A percentile compares a stretch with the other conserved stretches of the same genome.
Evolutionary conservation across 257 asterid species (phyloP).

Genomic region (Mentha longifolia): DNA sequence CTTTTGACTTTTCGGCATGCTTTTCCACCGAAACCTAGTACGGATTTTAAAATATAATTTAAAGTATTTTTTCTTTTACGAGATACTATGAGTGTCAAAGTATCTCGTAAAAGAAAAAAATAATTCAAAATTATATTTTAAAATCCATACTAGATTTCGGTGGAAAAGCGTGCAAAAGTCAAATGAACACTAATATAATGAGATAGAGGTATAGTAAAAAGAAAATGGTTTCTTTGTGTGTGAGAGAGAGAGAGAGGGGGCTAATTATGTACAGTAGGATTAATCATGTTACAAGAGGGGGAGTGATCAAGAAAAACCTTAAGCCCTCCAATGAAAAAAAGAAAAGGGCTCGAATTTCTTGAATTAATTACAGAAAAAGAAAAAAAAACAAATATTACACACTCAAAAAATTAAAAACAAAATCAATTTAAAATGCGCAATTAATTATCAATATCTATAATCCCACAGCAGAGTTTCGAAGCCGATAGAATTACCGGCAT

Average conservation of each 20-base stretch:
- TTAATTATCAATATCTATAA: constrained; percentile 35
- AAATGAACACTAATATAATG: no score
- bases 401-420: not conserved
- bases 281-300: not conserved
- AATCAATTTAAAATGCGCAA: no score
- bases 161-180: no score
- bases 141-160: no score
- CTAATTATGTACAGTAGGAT: constrained; percentile 24
- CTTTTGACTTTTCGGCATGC: no score
- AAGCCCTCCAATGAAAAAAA: constrained; percentile 34
- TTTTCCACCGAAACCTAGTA: no score
- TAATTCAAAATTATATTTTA: no score
- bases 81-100: no score
- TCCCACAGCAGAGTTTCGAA: constrained; percentile 63
- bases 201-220: no score
- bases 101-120: no score
- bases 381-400: not conserved
- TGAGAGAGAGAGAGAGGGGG: not conserved
- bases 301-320: not conserved
- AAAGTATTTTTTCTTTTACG: no score
- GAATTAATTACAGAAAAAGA: not conserved
- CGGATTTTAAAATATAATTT: no score
- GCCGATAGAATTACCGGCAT: constrained; percentile 38
- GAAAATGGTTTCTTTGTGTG: not conserved
- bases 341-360: constrained; percentile 29